These are phyloP conservation scores for Arthonia radiata DNA, from an alignment of 495 filamentous ascomycete genomes.

Conservation along the genomic window DNA sequence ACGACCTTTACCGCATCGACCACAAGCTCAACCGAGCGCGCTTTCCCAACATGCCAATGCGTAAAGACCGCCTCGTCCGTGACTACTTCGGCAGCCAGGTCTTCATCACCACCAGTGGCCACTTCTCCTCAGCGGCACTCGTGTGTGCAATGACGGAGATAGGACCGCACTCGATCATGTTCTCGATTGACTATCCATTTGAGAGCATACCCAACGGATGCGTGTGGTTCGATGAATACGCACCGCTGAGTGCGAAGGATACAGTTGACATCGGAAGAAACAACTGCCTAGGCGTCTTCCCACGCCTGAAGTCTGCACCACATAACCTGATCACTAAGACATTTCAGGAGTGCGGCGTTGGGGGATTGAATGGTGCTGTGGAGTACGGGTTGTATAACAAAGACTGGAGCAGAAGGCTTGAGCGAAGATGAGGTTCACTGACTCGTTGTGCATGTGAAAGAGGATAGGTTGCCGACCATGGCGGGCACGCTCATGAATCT, in stretches of 20 bases:
- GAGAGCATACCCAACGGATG: conserved; percentile 27
- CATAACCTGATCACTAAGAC: no score
- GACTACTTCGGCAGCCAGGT: conserved; percentile 20
- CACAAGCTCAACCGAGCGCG: no score
- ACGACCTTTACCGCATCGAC: no score
- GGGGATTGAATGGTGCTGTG: conserved; percentile 5
- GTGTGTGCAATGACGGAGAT: conserved; percentile 22
- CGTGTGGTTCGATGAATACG: conserved; percentile 25
- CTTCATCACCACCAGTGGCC: conserved; percentile 15
- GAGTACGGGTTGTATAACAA: conserved; percentile 6
- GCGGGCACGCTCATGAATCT: no score
- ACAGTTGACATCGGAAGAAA: conserved; percentile 4
- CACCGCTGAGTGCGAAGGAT: conserved; percentile 3
- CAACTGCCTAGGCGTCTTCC: conserved; percentile 4
- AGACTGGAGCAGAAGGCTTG: conserved; percentile 3
- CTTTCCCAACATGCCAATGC: no score
- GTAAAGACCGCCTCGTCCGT: no score
- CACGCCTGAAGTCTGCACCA: conserved; percentile 1
- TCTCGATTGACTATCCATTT: conserved; percentile 27
- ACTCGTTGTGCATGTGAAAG: not conserved
- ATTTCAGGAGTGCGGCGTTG: conserved; percentile 5
- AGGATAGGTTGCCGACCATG: not conserved
- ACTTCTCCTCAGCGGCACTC: conserved; percentile 14
- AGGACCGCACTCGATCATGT: conserved; percentile 20
- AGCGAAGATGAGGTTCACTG: conserved; percentile 1